Evolutionary conservation across 495 filamentous ascomycete genomes (phyloP).

Genomic region (Lasiosphaeria hispida): DNA sequence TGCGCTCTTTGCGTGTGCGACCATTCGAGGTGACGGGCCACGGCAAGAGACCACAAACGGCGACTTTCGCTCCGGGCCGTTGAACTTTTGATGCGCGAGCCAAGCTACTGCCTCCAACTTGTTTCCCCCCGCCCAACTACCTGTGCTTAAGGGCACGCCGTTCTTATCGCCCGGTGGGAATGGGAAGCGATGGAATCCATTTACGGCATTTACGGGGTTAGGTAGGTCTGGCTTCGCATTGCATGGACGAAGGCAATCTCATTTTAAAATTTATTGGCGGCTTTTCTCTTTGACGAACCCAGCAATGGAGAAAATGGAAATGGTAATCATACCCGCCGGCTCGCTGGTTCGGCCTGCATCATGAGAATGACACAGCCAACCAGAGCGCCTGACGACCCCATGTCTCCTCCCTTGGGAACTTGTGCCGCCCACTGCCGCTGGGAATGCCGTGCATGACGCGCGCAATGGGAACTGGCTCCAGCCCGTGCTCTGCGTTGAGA

Average conservation of each 20-base stretch:
- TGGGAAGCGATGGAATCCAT: no score
- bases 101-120: no score
- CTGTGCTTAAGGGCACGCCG: no score
- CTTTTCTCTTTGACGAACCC: neutral
- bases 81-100: no score
- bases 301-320: neutral
- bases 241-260: slow-evolving; percentile 6
- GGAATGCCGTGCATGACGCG: slow-evolving; percentile 15
- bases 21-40: no score
- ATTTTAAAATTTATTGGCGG: slow-evolving; percentile 12
- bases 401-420: neutral
- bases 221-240: neutral
- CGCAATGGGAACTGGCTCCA: neutral
- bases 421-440: slow-evolving; percentile 4
- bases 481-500: no score
- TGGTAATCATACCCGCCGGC: neutral
- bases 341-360: neutral
- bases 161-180: no score
- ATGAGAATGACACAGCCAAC: neutral
- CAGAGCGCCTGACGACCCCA: neutral
- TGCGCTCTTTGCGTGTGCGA: no score
- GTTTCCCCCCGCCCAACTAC: no score
- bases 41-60: neutral
- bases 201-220: no score
- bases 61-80: no score